These are phyloP conservation scores for Stevia rebaudiana DNA, from an alignment of 140 eudicot species.

Conservation along the genomic window DNA sequence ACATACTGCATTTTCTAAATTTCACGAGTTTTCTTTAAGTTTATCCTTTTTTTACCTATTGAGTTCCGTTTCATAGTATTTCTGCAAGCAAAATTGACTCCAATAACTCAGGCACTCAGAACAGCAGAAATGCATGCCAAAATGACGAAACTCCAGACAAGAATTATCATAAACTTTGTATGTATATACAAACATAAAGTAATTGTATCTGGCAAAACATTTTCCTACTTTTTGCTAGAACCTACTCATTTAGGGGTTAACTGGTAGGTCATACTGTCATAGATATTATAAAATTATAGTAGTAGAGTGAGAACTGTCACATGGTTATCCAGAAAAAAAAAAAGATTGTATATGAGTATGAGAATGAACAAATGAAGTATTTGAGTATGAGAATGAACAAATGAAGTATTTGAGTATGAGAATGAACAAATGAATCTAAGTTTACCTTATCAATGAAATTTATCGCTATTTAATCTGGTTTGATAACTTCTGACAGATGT, in stretches of 20 bases:
- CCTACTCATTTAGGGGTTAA: not conserved
- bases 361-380: not conserved
- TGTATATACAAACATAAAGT: not conserved
- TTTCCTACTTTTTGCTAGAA: not conserved
- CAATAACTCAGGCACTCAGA: not conserved
- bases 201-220: not conserved
- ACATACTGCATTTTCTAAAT: slow-evolving; percentile 1
- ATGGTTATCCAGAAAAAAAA: not conserved
- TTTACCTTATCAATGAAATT: not conserved
- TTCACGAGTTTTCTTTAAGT: not conserved
- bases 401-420: not conserved
- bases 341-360: not conserved
- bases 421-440: not conserved
- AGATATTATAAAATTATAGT: not conserved
- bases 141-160: not conserved
- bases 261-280: not conserved
- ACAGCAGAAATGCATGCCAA: not conserved
- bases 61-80: not conserved
- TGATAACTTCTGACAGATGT: not conserved
- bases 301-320: not conserved
- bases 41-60: not conserved
- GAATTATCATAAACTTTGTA: not conserved
- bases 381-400: not conserved
- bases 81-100: not conserved
- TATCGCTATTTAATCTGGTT: not conserved